Percentiles rank a stretch among this genome's conserved stretches.
Conservation (phyloP, 805 yeast genomes). For the Wickerhamiella bombiphila region DNA sequence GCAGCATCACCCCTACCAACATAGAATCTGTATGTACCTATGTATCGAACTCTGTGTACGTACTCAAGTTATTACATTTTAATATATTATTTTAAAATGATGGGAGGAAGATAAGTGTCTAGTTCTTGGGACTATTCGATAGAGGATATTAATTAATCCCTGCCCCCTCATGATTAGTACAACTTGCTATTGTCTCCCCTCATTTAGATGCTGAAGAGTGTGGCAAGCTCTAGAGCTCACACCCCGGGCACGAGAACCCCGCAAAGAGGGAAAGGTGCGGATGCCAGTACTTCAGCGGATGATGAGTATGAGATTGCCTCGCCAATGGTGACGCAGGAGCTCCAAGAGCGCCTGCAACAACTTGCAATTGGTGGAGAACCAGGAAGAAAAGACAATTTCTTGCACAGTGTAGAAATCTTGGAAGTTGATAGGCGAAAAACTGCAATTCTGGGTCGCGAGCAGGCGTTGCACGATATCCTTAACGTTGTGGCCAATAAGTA, state of each 20-base stretch:
- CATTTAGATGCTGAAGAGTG: not conserved
- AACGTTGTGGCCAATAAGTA: conserved; percentile 20
- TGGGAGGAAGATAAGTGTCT: no score
- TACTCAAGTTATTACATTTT: no score
- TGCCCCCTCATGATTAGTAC: not conserved
- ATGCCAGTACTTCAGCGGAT: no score
- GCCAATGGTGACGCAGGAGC: conserved; percentile 14
- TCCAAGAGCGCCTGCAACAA: conserved; percentile 15
- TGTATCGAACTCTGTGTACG: no score
- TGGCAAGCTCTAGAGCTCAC: not conserved
- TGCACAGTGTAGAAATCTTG: conserved; percentile 19
- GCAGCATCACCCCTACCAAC: no score
- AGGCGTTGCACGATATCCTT: conserved; percentile 20
- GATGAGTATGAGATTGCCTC: conserved; percentile 10
- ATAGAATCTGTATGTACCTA: no score
- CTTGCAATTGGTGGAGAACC: conserved; percentile 1
- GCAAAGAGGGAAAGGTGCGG: not conserved
- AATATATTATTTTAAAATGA: no score
- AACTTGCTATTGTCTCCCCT: not conserved
- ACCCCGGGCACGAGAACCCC: not conserved
- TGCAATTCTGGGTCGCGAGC: conserved; percentile 22
- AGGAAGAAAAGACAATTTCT: conserved; percentile 2
- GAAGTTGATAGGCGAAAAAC: conserved; percentile 21
- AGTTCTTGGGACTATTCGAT: no score
- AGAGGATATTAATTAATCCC: no score